Evolutionary conservation across 345 rosid genomes (phyloP), one percentile per base, ranked within the genome.

Genomic region (Salix udensis): DNA sequence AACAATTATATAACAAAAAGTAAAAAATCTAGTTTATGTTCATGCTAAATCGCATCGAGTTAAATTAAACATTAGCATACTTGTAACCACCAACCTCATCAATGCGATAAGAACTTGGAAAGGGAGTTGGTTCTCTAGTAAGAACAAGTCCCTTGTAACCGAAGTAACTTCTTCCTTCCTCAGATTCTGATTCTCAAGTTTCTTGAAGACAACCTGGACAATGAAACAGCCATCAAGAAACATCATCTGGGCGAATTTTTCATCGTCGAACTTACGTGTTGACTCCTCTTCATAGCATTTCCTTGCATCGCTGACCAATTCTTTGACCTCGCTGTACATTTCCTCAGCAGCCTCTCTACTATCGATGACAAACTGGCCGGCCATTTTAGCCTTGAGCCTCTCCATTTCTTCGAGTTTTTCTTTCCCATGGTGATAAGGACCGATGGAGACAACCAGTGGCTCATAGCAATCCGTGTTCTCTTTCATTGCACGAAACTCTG

Each of bases 81-180:
- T 40, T 9, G 44, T 1, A 24, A 34, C 7, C 26, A 23, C 5
- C 2, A 34, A 13, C 16, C 11, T 23, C 31, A 72, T 70, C 64
- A 82, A 36, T 24, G 34, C 12, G 30, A 74, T 23, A 2, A 84
- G 76, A 23, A 84, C 28, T 1, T 2, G 5, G 2, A 36, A 84
- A 8, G 85, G 87, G 14, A 79, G 40, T 30, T 84, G 83, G 24
- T 82, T 82, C 65, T 84, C 84, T 0, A 81, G 69, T 74, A 81
- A 73, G 61, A 84, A 62, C 65, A 84, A 28, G 40, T 84, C 87
- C 23, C 58, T 58, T 44, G 5, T 44, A 1, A 30, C 21, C 6
- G 34, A 76, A 13, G 65, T 58, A 16, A 60, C 68, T 15, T 23
- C 46, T 18, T 26, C 16, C 36, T 72, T 39, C n/a, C 10, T 44